Conservation (phyloP, 1,284 basidiomycete species). For the Anthracocystis walkeri region DNA sequence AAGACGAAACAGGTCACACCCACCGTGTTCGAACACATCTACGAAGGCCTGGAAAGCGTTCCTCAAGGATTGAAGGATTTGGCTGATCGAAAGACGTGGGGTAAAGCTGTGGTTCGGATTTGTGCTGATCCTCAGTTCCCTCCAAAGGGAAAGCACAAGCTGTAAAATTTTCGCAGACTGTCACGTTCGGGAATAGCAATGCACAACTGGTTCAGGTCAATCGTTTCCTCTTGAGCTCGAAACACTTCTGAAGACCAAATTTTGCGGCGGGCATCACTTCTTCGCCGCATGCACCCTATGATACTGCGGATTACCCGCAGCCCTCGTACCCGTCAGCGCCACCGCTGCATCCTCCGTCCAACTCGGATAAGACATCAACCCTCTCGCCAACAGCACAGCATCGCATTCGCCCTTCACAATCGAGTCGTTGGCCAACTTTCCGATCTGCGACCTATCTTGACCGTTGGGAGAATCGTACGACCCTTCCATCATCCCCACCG, state of each 20-base stretch:
- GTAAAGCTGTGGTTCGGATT: slow-evolving; percentile 83
- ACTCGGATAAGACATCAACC: slow-evolving; percentile 56
- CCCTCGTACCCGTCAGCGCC: slow-evolving; percentile 42
- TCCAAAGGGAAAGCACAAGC: slow-evolving; percentile 55
- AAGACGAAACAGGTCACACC: slow-evolving; percentile 78
- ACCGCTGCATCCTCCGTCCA: slow-evolving; percentile 57
- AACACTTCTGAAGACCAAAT: no score
- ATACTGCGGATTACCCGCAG: slow-evolving; percentile 58
- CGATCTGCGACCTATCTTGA: slow-evolving; percentile 38
- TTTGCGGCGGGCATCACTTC: not conserved
- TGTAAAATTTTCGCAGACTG: slow-evolving; percentile 16
- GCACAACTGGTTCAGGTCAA: not conserved
- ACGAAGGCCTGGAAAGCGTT: slow-evolving; percentile 79
- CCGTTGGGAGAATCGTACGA: slow-evolving; percentile 29
- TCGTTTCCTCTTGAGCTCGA: not conserved
- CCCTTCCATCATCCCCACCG: slow-evolving; percentile 65
- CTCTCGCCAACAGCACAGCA: slow-evolving; percentile 58
- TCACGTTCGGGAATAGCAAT: not conserved
- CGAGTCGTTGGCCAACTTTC: slow-evolving; percentile 58
- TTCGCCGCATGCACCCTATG: slow-evolving; percentile 50
- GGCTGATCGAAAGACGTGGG: slow-evolving; percentile 87
- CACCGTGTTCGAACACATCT: slow-evolving; percentile 79
- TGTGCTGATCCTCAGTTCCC: slow-evolving; percentile 50
- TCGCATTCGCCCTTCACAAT: slow-evolving; percentile 52
- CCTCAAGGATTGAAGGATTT: slow-evolving; percentile 73